Percentiles rank a stretch among this genome's conserved stretches.
phyloP scores from a whole-genome alignment of 768 basidiomycete genomes.

The Lactarius trivialis region DNA sequence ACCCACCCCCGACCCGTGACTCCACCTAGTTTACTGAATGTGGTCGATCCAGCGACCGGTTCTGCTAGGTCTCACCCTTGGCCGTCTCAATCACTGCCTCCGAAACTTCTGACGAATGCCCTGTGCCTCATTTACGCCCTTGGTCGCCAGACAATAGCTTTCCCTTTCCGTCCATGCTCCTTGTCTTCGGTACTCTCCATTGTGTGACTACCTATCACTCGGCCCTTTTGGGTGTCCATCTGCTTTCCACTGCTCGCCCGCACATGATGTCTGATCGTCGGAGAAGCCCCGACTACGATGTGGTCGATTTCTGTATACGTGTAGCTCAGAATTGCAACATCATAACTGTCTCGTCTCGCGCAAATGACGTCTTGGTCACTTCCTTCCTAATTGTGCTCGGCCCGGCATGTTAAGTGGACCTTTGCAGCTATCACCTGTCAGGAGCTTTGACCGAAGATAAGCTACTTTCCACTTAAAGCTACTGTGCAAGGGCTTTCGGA shows the following conservation, averaged over 20 bases:
- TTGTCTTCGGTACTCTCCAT: neutral
- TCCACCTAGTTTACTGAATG: conserved; percentile 10
- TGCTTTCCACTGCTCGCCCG: neutral
- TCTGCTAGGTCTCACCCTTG: conserved; percentile 32
- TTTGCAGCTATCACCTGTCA: neutral
- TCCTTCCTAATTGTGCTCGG: neutral
- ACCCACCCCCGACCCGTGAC: conserved; percentile 1
- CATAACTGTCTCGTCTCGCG: neutral
- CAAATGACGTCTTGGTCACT: neutral
- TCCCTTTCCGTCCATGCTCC: neutral
- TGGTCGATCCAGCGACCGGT: conserved; percentile 36
- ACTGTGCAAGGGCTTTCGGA: neutral
- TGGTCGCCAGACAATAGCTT: neutral
- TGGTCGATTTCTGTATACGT: neutral
- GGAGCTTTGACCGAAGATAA: neutral
- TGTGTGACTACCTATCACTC: neutral
- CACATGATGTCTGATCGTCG: neutral
- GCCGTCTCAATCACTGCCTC: neutral
- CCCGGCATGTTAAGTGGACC: neutral
- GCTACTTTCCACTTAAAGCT: neutral
- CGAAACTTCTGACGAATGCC: neutral
- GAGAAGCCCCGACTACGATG: neutral
- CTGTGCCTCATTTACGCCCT: neutral
- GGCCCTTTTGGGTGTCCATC: neutral
- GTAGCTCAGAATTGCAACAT: neutral